Conservation (phyloP, 192 early-diverging fungal species). For the Coemansia sp. region DNA sequence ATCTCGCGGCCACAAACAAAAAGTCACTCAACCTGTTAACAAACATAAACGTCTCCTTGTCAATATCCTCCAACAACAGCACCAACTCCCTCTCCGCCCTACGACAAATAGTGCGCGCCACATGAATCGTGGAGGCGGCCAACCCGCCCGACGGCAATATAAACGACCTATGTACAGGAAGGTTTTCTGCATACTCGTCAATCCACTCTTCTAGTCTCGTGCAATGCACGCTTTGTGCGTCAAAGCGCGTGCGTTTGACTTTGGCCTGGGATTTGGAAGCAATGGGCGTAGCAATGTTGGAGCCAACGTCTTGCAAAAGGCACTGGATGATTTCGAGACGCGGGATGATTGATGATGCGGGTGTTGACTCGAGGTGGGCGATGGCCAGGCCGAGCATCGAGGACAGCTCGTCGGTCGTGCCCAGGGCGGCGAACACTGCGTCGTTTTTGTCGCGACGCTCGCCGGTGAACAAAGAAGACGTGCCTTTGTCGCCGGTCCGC, state of each 20-base stretch:
- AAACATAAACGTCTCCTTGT: constrained; percentile 32
- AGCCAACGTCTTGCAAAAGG: constrained; percentile 83
- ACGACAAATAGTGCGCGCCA: constrained; percentile 81
- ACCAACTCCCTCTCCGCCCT: constrained; percentile 82
- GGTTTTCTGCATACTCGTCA: constrained; percentile 65
- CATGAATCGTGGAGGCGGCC: constrained; percentile 77
- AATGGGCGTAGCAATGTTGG: constrained; percentile 90
- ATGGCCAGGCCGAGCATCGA: constrained; percentile 56
- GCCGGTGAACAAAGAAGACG: constrained; percentile 85
- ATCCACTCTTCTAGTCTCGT: constrained; percentile 80
- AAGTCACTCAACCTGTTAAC: constrained; percentile 77
- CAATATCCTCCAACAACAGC: constrained; percentile 60
- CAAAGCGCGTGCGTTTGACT: constrained; percentile 75
- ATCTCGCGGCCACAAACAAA: constrained; percentile 86
- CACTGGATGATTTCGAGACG: constrained; percentile 77
- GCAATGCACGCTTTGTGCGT: constrained; percentile 63
- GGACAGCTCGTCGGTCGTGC: constrained; percentile 84
- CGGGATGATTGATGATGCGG: constrained; percentile 14
- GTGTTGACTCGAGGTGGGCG: constrained; percentile 32
- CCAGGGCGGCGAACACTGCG: constrained; percentile 87
- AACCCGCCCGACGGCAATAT: constrained; percentile 91
- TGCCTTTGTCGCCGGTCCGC: constrained; percentile 90
- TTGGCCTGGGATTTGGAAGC: constrained; percentile 58
- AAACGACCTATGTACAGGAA: constrained; percentile 80
- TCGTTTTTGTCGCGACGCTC: constrained; percentile 89